Base-by-base conservation (phyloP, 805 yeast genomes). In the Saccharomycopsis sp. region DNA sequence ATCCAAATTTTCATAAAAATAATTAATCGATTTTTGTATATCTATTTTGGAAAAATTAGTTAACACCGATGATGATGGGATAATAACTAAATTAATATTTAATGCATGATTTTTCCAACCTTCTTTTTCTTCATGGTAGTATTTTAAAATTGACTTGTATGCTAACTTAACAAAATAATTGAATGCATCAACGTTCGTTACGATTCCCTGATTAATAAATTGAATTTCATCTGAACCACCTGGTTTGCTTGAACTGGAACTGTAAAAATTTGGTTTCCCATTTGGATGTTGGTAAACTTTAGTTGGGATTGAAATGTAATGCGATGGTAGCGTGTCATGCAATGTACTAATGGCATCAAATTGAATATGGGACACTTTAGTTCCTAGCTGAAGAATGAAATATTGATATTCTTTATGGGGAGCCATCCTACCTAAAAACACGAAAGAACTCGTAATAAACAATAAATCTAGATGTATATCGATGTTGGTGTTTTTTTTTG, bases 251-350 rank as follows among this genome's bases (percentile, higher is more conserved):
- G 66, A 63, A 1, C 6, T 14, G 8, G 51, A 44, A 3, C 40
- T 33, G 54, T 50, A 50, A 24, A 56, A 61, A 51, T 66, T 55
- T 52, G 60, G 51, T 56, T 63, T 45, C 23, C 60, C 57, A 8
- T 59, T 56, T 8, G 66, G 57, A 51, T 71, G 68, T 41, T 64
- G 67, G 59, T 75, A 84, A 6, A 90, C 94, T 31, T 69, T 68
- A 0, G 96, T 79, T n/a, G 96, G 95, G 23, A 88, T 68, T 45
- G 77, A 76, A 51, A 74, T 75, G 21, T 79, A 74, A 1, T 97
- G 95, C 1, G 93, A 86, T 6, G 83, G 65, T 50, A 85, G 70
- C 1, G 84, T 68, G 54, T 83, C 94, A 22, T 72, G 68, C 22
- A 89, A 67, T 2, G 41, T 23, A 4, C 40, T 16, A 5, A 40